phyloP scores from a whole-genome alignment of 305 asterid genomes.

The Withania somnifera region DNA sequence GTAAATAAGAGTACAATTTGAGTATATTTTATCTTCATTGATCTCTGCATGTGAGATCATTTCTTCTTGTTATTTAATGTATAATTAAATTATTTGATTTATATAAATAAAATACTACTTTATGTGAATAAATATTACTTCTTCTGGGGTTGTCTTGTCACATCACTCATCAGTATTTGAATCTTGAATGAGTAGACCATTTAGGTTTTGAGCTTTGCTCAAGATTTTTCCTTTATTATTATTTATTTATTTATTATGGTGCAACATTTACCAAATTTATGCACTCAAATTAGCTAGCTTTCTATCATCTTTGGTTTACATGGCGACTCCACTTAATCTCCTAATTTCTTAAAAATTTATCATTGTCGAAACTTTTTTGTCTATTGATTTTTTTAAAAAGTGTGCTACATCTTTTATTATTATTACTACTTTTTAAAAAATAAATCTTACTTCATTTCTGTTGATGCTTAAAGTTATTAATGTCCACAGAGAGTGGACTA shows the following conservation, averaged over 20 bases:
- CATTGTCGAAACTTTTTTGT: neutral
- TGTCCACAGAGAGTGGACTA: neutral
- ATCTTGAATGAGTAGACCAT: neutral
- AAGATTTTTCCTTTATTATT: neutral
- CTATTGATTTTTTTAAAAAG: neutral
- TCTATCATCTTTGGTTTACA: neutral
- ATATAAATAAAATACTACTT: no score
- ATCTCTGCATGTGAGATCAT: no score
- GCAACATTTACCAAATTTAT: neutral
- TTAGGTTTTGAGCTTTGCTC: neutral
- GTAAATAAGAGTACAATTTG: no score
- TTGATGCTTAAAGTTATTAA: neutral
- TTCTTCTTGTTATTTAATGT: no score
- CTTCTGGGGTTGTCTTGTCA: neutral
- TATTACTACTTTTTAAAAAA: no score
- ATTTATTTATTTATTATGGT: no score
- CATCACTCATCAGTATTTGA: neutral
- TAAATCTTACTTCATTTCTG: neutral
- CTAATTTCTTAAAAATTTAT: neutral
- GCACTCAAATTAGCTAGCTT: neutral
- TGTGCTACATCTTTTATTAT: no score
- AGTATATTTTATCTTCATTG: no score
- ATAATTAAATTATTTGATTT: neutral
- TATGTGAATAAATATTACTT: neutral
- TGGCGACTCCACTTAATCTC: neutral